Conservation (phyloP, 306 rosid genomes). For the Citrullus colocynthis region DNA sequence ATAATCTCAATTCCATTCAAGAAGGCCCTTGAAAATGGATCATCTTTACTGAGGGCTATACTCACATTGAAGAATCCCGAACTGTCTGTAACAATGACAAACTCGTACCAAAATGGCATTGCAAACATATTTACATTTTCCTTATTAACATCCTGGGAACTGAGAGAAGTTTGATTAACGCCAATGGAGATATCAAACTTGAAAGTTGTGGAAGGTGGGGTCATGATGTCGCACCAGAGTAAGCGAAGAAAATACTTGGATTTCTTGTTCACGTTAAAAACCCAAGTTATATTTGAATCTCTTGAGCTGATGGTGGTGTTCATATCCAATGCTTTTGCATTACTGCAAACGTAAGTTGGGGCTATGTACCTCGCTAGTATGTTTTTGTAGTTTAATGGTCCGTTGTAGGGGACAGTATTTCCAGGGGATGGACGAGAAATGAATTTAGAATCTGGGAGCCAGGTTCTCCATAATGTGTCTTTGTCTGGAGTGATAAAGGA, state of each 20-base stretch:
- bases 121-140: not conserved
- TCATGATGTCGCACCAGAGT: not conserved
- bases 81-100: not conserved
- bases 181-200: not conserved
- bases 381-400: too few species aligned
- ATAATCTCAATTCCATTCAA: conserved; percentile 6
- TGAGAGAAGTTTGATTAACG: not conserved
- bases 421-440: not conserved
- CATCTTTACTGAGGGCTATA: not conserved
- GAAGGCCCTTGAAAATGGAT: not conserved
- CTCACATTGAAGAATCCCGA: not conserved
- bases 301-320: not conserved
- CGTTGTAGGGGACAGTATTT: not conserved
- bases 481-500: not conserved
- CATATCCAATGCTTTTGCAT: not conserved
- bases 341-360: not conserved
- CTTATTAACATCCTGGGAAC: fast-evolving
- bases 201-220: not conserved
- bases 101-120: not conserved
- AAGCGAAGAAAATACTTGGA: not conserved
- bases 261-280: conserved; percentile 4
- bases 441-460: conserved; percentile 2
- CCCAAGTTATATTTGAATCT: not conserved
- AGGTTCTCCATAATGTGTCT: conserved; percentile 7
- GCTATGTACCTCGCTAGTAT: not conserved